Evolutionary conservation across 2,329 filamentous ascomycete genomes (phyloP).

Genomic region (Zymoseptoria tritici): DNA sequence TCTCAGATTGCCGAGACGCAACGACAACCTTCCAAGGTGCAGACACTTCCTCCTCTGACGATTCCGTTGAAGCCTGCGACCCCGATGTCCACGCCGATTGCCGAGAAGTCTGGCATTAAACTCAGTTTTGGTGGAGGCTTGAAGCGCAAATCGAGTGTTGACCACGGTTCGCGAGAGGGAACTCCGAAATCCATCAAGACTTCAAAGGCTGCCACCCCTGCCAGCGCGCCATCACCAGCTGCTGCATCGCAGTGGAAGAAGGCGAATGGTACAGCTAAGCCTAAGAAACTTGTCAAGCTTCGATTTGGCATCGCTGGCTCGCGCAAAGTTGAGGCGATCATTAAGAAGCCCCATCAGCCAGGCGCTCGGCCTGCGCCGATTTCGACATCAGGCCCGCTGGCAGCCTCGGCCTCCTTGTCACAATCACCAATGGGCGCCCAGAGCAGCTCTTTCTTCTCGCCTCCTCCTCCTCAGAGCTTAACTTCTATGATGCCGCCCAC

Average conservation of each 20-base stretch:
- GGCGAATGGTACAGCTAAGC: constrained; percentile 7
- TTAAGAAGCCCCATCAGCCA: constrained; percentile 10
- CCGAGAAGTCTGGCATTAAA: constrained; percentile 19
- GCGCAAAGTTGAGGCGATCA: constrained; percentile 14
- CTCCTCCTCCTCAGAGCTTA: constrained; percentile 9
- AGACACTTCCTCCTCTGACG: background rate
- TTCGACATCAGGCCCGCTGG: background rate
- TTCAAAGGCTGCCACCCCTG: constrained; percentile 13
- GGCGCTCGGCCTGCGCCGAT: background rate
- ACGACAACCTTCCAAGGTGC: constrained; percentile 4
- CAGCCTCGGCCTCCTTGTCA: background rate
- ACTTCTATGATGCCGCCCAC: background rate
- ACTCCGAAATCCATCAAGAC: constrained; percentile 24
- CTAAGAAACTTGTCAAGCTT: constrained; percentile 4
- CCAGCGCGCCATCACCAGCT: constrained; percentile 1
- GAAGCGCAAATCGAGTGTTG: constrained; percentile 24
- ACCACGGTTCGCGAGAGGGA: constrained; percentile 14
- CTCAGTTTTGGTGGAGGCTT: constrained; percentile 15
- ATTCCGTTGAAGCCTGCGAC: constrained; percentile 1
- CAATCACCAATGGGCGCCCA: background rate
- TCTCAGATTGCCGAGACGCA: background rate
- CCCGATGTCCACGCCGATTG: background rate
- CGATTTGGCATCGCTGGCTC: constrained; percentile 11
- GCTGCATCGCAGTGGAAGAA: background rate
- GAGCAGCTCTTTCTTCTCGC: constrained; percentile 4